Conservation (phyloP, 352 stramenopile genomes). For the Globisporangium rhizosaccharum region DNA sequence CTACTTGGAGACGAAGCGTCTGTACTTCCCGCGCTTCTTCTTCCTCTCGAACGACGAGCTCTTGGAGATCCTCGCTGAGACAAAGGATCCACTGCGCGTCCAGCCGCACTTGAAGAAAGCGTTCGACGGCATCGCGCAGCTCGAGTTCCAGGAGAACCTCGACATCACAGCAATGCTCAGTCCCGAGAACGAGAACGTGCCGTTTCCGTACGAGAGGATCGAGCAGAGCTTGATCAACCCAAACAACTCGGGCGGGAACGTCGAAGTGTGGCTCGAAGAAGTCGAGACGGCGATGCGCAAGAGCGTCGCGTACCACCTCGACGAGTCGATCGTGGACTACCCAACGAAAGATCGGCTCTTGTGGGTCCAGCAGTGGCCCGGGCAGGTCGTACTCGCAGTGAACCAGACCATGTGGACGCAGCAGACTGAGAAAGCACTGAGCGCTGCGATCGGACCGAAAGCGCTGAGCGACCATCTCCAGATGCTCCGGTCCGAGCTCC, state of each 20-base stretch:
- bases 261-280: slow-evolving; percentile 87
- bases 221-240: slow-evolving; percentile 90
- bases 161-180: slow-evolving; percentile 91
- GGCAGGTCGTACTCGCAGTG: slow-evolving; percentile 89
- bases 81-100: slow-evolving; percentile 92
- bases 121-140: slow-evolving; percentile 90
- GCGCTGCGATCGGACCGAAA: slow-evolving; percentile 24
- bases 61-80: slow-evolving; percentile 90
- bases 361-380: slow-evolving; percentile 92
- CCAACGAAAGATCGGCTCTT: slow-evolving; percentile 80
- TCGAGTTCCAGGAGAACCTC: slow-evolving; percentile 91
- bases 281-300: slow-evolving; percentile 86
- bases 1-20: slow-evolving; percentile 88
- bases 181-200: slow-evolving; percentile 83
- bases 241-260: slow-evolving; percentile 91
- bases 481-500: slow-evolving; percentile 66
- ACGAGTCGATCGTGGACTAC: slow-evolving; percentile 84
- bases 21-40: slow-evolving; percentile 91
- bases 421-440: slow-evolving; percentile 71
- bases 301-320: slow-evolving; percentile 72
- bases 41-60: slow-evolving; percentile 92
- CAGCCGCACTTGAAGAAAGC: slow-evolving; percentile 93
- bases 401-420: slow-evolving; percentile 92
- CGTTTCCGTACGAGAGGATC: slow-evolving; percentile 86
- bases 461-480: slow-evolving; percentile 62